Percentiles rank a stretch among this genome's conserved stretches.
These are phyloP conservation scores for Bipolaris gigantea DNA, from an alignment of 2,329 filamentous ascomycete species.

Conservation along the genomic window DNA sequence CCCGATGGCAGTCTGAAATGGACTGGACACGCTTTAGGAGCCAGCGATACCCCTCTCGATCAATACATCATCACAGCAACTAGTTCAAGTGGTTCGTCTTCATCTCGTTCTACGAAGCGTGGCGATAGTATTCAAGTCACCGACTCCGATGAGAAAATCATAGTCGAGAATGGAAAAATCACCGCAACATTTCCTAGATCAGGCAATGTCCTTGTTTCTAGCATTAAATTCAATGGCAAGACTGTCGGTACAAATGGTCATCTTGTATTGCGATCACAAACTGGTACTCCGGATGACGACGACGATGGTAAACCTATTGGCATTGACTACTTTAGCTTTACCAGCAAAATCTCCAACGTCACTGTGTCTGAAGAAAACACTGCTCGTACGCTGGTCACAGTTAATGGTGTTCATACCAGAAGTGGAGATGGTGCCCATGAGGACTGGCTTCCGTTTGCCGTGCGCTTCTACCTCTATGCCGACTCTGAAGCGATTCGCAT, in stretches of 20 bases:
- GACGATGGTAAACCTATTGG: slow-evolving; percentile 42
- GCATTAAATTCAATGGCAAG: slow-evolving; percentile 46
- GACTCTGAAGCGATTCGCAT: slow-evolving; percentile 59
- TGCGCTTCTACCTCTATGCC: slow-evolving; percentile 63
- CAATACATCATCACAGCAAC: slow-evolving; percentile 51
- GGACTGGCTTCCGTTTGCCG: slow-evolving; percentile 58
- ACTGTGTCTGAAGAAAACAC: slow-evolving; percentile 51
- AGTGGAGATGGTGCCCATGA: slow-evolving; percentile 38
- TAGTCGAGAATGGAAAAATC: slow-evolving; percentile 40
- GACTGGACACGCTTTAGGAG: slow-evolving; percentile 60
- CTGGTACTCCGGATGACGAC: slow-evolving; percentile 47
- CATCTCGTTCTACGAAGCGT: slow-evolving; percentile 15
- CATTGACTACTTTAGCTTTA: slow-evolving; percentile 51
- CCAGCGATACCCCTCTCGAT: slow-evolving; percentile 45
- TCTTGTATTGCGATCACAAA: slow-evolving; percentile 58
- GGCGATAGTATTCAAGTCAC: slow-evolving; percentile 26
- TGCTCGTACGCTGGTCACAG: slow-evolving; percentile 53
- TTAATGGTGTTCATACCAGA: slow-evolving; percentile 44
- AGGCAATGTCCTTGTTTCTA: slow-evolving; percentile 35
- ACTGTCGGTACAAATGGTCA: slow-evolving; percentile 42
- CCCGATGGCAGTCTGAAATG: slow-evolving; percentile 64
- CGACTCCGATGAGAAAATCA: slow-evolving; percentile 26
- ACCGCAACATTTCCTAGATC: slow-evolving; percentile 39
- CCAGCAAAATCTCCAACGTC: slow-evolving; percentile 56
- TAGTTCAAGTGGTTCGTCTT: slow-evolving; percentile 21